Percentiles rank a stretch among this genome's conserved stretches.
phyloP scores from a whole-genome alignment of 2,329 filamentous ascomycete genomes.

The Myriosclerotinia duriaeana region DNA sequence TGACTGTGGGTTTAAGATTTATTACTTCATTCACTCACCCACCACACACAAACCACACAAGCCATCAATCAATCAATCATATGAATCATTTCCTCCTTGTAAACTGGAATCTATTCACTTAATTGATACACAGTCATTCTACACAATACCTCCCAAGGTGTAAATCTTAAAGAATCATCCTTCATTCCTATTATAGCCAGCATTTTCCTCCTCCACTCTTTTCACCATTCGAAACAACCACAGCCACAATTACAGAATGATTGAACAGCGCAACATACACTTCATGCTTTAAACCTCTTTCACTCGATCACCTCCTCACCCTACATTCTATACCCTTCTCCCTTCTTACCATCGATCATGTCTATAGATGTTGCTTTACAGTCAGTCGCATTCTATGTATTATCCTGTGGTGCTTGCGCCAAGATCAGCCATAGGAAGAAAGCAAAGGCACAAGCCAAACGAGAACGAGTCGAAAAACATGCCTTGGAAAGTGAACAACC shows the following conservation, averaged over 20 bases:
- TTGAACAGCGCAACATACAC: conserved; percentile 12
- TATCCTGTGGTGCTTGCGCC: conserved; percentile 76
- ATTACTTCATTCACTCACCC: neutral
- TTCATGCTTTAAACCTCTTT: conserved; percentile 21
- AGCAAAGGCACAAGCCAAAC: conserved; percentile 67
- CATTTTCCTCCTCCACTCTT: conserved; percentile 1
- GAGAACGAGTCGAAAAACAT: conserved; percentile 64
- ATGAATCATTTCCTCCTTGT: neutral
- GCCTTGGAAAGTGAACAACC: conserved; percentile 68
- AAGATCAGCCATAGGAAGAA: conserved; percentile 68
- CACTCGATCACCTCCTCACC: neutral
- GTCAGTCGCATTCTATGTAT: conserved; percentile 74
- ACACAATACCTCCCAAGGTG: neutral
- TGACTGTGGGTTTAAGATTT: conserved; percentile 5
- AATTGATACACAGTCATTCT: neutral
- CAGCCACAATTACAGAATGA: conserved; percentile 15
- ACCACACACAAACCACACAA: neutral
- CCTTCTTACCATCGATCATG: conserved; percentile 41
- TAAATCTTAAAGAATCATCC: neutral
- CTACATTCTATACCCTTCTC: neutral
- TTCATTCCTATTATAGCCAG: neutral
- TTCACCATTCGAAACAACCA: conserved; percentile 11
- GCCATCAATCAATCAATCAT: conserved; percentile 2
- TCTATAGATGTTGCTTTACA: conserved; percentile 63
- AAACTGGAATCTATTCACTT: conserved; percentile 1